Percentiles rank a stretch among this genome's conserved stretches.
Conservation (phyloP, 1,284 basidiomycete genomes). For the Rhodotorula sp. region DNA sequence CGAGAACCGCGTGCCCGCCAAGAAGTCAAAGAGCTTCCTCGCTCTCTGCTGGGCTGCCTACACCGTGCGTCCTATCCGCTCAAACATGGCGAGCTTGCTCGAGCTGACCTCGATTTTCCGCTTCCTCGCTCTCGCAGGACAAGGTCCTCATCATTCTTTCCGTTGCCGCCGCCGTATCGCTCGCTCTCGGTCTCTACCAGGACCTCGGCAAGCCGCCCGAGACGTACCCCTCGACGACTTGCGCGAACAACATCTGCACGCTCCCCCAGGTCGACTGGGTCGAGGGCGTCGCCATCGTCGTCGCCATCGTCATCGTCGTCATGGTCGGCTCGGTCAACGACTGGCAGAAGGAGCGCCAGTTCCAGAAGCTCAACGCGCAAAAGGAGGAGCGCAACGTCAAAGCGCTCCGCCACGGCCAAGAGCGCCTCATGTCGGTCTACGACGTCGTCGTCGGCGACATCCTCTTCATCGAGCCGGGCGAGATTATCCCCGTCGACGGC, state of each 20-base stretch:
- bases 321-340: slow-evolving; percentile 85
- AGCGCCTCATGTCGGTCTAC: slow-evolving; percentile 79
- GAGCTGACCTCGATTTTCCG: not conserved
- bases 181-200: slow-evolving; percentile 85
- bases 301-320: slow-evolving; percentile 83
- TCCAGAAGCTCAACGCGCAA: slow-evolving; percentile 86
- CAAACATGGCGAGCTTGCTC: not conserved
- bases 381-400: slow-evolving; percentile 94
- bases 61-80: slow-evolving; percentile 30
- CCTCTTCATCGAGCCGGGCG: slow-evolving; percentile 88
- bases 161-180: slow-evolving; percentile 86
- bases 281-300: slow-evolving; percentile 94
- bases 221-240: slow-evolving; percentile 54
- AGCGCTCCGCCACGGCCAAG: slow-evolving; percentile 79
- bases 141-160: slow-evolving; percentile 73
- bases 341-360: slow-evolving; percentile 97
- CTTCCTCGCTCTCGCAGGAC: slow-evolving; percentile 19
- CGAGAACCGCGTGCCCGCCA: slow-evolving; percentile 74
- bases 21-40: slow-evolving; percentile 75
- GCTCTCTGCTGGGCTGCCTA: slow-evolving; percentile 90
- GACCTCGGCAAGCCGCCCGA: slow-evolving; percentile 66
- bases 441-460: slow-evolving; percentile 94
- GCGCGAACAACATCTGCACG: slow-evolving; percentile 43
- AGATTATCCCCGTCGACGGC: slow-evolving; percentile 93
- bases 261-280: slow-evolving; percentile 77